Conservation (phyloP, 306 rosid genomes). For the Albizia julibrissin region DNA sequence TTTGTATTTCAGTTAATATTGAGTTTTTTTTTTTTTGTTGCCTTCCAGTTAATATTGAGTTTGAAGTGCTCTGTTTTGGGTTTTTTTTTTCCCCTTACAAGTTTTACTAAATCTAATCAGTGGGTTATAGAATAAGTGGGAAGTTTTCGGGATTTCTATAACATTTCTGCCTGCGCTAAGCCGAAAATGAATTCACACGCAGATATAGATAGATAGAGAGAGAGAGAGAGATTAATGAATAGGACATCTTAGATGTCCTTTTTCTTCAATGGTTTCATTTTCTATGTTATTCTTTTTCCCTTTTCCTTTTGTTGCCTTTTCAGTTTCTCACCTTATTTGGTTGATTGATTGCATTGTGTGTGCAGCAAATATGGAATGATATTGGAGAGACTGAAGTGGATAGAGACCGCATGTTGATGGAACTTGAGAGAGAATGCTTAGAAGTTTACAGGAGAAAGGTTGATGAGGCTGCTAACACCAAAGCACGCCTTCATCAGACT, state of each 20-base stretch:
- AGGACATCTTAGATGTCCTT: background rate
- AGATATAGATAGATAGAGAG: background rate
- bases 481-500: conserved; percentile 90
- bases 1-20: background rate
- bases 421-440: conserved; percentile 92
- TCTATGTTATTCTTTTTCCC: background rate
- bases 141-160: conserved; percentile 13
- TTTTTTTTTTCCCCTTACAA: background rate
- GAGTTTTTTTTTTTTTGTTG: background rate
- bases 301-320: background rate
- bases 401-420: conserved; percentile 77
- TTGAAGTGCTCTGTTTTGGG: background rate
- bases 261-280: background rate
- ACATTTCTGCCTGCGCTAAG: conserved; percentile 11
- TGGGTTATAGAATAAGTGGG: conserved; percentile 1
- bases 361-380: conserved; percentile 95
- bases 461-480: conserved; percentile 83
- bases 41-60: background rate
- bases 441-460: conserved; percentile 89
- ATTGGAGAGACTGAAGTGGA: conserved; percentile 89
- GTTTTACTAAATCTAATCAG: background rate
- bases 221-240: background rate
- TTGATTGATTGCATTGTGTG: conserved; percentile 25
- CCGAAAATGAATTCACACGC: background rate
- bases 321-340: background rate